Conservation (phyloP, 257 asterid species). For the Penstemon barbatus region DNA sequence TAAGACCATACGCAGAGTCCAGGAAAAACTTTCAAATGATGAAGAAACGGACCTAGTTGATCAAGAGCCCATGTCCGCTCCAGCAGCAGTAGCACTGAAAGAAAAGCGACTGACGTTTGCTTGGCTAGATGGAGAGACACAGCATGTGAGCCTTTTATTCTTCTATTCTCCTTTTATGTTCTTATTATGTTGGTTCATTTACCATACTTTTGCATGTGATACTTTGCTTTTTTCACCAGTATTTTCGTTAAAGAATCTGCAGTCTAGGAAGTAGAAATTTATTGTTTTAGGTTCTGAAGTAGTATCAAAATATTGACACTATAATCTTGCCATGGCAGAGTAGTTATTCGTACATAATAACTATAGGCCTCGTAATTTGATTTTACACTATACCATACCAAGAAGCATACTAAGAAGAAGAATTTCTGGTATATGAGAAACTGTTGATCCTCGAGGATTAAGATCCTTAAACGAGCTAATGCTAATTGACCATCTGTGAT, state of each 20-base stretch:
- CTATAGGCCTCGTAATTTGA: too few species aligned
- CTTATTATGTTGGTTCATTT: constrained; percentile 3
- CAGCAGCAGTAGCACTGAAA: constrained; percentile 62
- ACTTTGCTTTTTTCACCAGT: background rate
- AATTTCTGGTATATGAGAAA: too few species aligned
- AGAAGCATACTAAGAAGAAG: too few species aligned
- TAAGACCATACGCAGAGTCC: constrained; percentile 91
- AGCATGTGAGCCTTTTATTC: constrained; percentile 52
- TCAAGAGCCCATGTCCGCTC: constrained; percentile 49
- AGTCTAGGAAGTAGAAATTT: too few species aligned
- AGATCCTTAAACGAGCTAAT: too few species aligned
- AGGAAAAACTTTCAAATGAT: constrained; percentile 57
- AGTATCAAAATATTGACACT: background rate
- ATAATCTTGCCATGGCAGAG: background rate
- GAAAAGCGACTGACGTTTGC: constrained; percentile 81
- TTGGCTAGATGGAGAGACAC: constrained; percentile 98
- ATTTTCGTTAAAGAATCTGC: background rate
- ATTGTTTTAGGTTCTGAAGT: too few species aligned
- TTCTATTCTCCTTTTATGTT: constrained; percentile 23
- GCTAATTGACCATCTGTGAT: too few species aligned
- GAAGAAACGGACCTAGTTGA: constrained; percentile 44
- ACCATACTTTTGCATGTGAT: constrained; percentile 16
- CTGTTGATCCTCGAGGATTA: too few species aligned
- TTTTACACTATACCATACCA: too few species aligned
- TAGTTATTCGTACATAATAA: background rate